phyloP scores from a whole-genome alignment of 2,329 filamentous ascomycete species.

The Penicillium frequentans region DNA sequence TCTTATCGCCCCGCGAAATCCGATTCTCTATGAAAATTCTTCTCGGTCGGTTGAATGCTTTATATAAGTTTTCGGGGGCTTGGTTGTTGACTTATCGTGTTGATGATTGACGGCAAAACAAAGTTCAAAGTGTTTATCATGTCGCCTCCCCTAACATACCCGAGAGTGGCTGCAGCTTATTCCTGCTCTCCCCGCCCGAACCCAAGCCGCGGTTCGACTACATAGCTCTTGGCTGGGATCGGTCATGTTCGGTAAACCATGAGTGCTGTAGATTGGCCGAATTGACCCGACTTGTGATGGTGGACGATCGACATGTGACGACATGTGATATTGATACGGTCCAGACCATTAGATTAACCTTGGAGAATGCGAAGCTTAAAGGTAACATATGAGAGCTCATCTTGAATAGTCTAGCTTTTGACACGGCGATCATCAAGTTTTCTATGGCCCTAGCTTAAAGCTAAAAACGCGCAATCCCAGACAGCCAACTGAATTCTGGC shows the following conservation, averaged over 20 bases:
- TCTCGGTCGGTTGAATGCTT: slow-evolving; percentile 5
- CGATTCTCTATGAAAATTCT: neutral
- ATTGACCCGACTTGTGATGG: slow-evolving; percentile 16
- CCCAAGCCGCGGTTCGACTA: slow-evolving; percentile 20
- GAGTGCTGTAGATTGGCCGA: slow-evolving; percentile 5
- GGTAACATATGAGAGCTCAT: too few species aligned
- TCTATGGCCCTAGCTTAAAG: too few species aligned
- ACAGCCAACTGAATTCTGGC: too few species aligned
- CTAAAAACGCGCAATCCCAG: too few species aligned
- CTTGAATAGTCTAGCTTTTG: too few species aligned
- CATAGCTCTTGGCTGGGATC: neutral
- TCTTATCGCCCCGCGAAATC: slow-evolving; percentile 3
- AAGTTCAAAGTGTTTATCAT: neutral
- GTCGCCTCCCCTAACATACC: slow-evolving; percentile 11
- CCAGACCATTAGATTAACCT: neutral
- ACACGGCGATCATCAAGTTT: too few species aligned
- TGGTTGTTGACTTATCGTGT: neutral
- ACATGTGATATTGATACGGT: slow-evolving; percentile 12
- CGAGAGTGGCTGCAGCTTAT: slow-evolving; percentile 6
- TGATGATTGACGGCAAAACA: slow-evolving; percentile 4
- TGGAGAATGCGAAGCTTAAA: neutral
- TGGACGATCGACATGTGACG: slow-evolving; percentile 6
- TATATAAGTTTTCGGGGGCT: slow-evolving; percentile 13
- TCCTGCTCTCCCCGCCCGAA: slow-evolving; percentile 11
- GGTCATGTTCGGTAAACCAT: neutral